Base-by-base conservation (phyloP, 106 monocot genomes). In the Allium sativum region DNA sequence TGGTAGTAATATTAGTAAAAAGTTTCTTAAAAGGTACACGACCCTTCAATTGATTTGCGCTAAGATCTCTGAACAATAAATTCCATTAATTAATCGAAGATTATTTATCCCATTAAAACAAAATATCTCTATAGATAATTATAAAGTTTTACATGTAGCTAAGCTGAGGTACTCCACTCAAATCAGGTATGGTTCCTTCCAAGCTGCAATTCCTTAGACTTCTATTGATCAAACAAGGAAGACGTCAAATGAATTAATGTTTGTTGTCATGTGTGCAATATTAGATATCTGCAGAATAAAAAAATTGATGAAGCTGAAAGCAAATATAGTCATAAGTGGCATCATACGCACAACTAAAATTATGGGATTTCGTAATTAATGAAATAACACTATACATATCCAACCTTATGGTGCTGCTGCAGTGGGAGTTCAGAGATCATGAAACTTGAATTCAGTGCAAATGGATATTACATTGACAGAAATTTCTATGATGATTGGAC, bases 181-280 rank as follows among this genome's bases (percentile, higher is more conserved):
- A 60, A 73, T 92, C 76, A 68, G 91, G 91, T 60, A 92, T 53
- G 73, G 10, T 21, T 63, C 91, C 91, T 78, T 76, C 64, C 80
- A 92, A 81, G 51, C 80, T 81, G 76, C 91, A 92, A 59, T 92
- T 86, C 48, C 86, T 80, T 48, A 92, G 78, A 78, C 91, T 87
- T 80, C 91, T 92, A 80, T 0, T 22, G 53, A 70, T 19, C 42
- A 22, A 52, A 31, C 65, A 66, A 44, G 14, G 31, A 31, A 31
- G 5, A 31, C 31, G 5, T 31, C 55, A 45, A 44, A 14, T 56
- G 45, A 76, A 50, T 31, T 2, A 1, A 31, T 31, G 44, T 18
- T 61, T 17, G 18, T 61, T 17, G 10, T 19, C 15, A 45, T 12
- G 44, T 18, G 31, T 31, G 7, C 45, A 61, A 61, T 45, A 15